Conservation (phyloP, 495 filamentous ascomycete genomes). For the Talaromyces trachyspermus region DNA sequence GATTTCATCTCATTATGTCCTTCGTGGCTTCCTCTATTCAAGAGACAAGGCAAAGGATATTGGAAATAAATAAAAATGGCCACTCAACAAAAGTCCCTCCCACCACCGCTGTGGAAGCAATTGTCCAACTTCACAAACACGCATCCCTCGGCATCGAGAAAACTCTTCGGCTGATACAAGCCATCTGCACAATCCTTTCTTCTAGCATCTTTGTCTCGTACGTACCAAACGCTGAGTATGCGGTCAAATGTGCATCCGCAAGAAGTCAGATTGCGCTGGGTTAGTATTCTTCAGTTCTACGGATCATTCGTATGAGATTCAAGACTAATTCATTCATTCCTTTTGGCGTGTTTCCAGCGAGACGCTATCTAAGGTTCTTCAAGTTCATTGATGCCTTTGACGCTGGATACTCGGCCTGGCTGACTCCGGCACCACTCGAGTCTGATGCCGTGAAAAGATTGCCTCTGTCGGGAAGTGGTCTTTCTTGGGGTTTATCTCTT, state of each 20-base stretch:
- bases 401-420: conserved; percentile 16
- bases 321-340: too few species aligned
- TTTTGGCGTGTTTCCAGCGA: conserved; percentile 18
- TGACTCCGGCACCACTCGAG: background rate
- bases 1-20: too few species aligned
- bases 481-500: conserved; percentile 34
- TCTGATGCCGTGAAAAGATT: conserved; percentile 1
- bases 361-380: conserved; percentile 56
- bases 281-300: background rate
- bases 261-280: conserved; percentile 7
- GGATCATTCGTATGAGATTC: too few species aligned
- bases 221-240: conserved; percentile 4
- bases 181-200: conserved; percentile 36
- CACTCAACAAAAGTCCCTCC: background rate
- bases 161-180: conserved; percentile 53
- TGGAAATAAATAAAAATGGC: too few species aligned
- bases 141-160: conserved; percentile 48
- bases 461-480: conserved; percentile 24
- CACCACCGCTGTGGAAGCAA: conserved; percentile 11
- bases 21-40: too few species aligned
- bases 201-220: conserved; percentile 4
- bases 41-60: too few species aligned
- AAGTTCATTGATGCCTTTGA: conserved; percentile 55
- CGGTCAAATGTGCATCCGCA: conserved; percentile 2
- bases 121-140: conserved; percentile 30